Base-by-base conservation (phyloP, 352 stramenopile species). In the Thalassiosira livingstoniorum region DNA sequence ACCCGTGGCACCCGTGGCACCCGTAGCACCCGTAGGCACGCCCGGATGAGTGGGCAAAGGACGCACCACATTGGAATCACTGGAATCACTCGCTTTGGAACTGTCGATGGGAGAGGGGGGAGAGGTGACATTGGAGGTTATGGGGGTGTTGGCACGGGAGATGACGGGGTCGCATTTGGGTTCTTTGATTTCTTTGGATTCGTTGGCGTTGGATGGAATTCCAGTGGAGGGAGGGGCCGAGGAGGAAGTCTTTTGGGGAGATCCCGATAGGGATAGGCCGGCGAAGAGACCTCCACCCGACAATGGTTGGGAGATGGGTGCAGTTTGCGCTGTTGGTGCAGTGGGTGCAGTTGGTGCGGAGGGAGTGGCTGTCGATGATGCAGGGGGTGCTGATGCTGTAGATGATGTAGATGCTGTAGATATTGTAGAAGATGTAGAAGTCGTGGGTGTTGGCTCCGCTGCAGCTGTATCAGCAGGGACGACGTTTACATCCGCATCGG, bases 51-150 rank as follows among this genome's bases (percentile, higher is more conserved):
- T 58, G 47, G 42, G 42, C 42, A 18, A 18, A 51, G 10, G 42
- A 18, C 18, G 10, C 18, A 18, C 42, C 10, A 10, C 42, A 18
- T 51, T 18, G 42, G 10, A 11, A n/a, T 27, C 47, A 27, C 27
- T n/a, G n/a, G 25, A 13, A n/a, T 34, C 61, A 1, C 3, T n/a
- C 21, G 35, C n/a, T n/a, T n/a, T n/a, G n/a, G n/a, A n/a, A n/a
- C n/a, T n/a, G n/a, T n/a, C n/a, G n/a, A n/a, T n/a, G n/a, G n/a
- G n/a, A n/a, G n/a, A n/a, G n/a, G n/a, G n/a, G n/a, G n/a, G n/a
- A n/a, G n/a, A n/a, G 25, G 53, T 54, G 11, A 75, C 53, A 29
- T 75, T 75, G 53, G 67, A 75, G n/a, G 58, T 3, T 39, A 75
- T 21, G 23, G 67, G 67, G 2, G 67, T 75, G 54, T 55, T 55